These are phyloP conservation scores for Ettlia oleoabundans DNA, from an alignment of 139 green algal genomes.

Conservation along the genomic window DNA sequence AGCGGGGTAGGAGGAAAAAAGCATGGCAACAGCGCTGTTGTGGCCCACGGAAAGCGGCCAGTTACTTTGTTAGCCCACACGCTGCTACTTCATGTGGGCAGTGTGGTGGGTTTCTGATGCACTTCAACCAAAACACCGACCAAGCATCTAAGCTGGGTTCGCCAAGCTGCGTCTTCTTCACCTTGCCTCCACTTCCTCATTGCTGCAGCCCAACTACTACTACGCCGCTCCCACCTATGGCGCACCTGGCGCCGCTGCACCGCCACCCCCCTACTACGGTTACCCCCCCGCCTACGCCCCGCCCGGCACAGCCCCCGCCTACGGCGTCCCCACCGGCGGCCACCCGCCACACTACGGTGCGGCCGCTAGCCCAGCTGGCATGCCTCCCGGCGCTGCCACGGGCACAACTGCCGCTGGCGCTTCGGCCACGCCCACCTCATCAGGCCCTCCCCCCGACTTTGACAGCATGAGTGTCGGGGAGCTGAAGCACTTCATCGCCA, in stretches of 20 bases:
- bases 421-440: neutral
- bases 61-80: too few relatives aligned
- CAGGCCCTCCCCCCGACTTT: slow-evolving; percentile 10
- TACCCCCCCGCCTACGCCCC: neutral
- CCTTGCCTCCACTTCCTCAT: neutral
- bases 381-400: neutral
- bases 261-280: neutral
- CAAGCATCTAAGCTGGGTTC: too few relatives aligned
- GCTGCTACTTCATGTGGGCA: too few relatives aligned
- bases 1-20: too few relatives aligned
- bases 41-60: too few relatives aligned
- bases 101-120: too few relatives aligned
- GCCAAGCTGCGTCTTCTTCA: too few relatives aligned
- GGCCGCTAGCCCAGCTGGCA: neutral
- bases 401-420: neutral
- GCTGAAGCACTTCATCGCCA: slow-evolving; percentile 27
- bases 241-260: neutral
- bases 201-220: neutral
- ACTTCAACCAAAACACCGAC: too few relatives aligned
- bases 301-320: neutral
- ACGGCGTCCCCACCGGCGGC: neutral
- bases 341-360: neutral
- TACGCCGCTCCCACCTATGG: slow-evolving; percentile 1
- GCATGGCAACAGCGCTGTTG: too few relatives aligned
- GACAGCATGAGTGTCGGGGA: slow-evolving; percentile 24